These are phyloP conservation scores for Lophium mytilinum DNA, from an alignment of 495 filamentous ascomycete genomes.

Conservation along the genomic window DNA sequence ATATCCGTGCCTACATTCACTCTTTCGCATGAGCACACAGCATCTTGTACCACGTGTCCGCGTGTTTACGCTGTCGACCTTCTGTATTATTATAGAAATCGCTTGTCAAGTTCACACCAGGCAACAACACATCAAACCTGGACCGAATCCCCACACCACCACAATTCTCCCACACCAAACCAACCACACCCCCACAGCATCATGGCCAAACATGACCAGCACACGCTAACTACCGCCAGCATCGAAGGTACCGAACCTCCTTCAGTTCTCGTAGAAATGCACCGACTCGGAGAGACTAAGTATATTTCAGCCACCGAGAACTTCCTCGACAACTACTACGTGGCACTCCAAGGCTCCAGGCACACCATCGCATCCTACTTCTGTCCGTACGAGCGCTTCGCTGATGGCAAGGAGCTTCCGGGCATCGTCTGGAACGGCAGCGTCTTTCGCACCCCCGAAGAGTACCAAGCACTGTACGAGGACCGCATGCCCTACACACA, in stretches of 20 bases:
- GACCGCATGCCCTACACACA: slow-evolving; percentile 50
- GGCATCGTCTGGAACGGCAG: slow-evolving; percentile 63
- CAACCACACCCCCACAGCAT: neutral
- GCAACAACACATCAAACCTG: neutral
- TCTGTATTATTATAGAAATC: too few species aligned
- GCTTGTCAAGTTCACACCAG: too few species aligned
- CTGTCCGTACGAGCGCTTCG: slow-evolving; percentile 35
- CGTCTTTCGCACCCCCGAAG: slow-evolving; percentile 44
- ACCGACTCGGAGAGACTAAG: neutral
- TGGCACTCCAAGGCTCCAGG: slow-evolving; percentile 48
- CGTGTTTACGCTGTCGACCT: too few species aligned
- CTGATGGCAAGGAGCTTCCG: slow-evolving; percentile 36
- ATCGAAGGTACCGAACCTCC: neutral
- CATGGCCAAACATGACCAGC: neutral
- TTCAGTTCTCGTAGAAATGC: neutral
- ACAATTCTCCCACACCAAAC: neutral
- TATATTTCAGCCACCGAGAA: slow-evolving; percentile 20
- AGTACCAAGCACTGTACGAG: slow-evolving; percentile 52
- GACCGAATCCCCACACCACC: neutral
- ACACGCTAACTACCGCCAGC: neutral
- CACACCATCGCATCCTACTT: slow-evolving; percentile 51
- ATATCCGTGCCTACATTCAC: too few species aligned
- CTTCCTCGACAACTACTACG: slow-evolving; percentile 31
- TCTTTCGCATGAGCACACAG: too few species aligned
- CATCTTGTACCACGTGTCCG: too few species aligned